phyloP scores from a whole-genome alignment of 2,329 filamentous ascomycete species.

The Alternaria rosae region DNA sequence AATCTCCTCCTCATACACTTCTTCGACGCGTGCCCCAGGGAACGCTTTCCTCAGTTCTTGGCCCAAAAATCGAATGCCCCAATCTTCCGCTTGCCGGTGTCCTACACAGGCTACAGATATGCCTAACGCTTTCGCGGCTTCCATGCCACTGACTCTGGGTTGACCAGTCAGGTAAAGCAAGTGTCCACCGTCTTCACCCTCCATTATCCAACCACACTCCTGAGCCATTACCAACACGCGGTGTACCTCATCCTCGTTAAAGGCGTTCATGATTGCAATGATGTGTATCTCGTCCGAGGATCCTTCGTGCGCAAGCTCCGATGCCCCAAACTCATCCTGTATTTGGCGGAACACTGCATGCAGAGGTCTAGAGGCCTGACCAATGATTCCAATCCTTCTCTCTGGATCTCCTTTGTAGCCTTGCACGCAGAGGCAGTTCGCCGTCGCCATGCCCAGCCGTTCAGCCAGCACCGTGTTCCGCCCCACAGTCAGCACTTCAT shows the following conservation, averaged over 20 bases:
- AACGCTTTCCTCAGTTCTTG: conserved; percentile 37
- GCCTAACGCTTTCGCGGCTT: conserved; percentile 40
- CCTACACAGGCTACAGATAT: conserved; percentile 51
- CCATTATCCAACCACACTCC: conserved; percentile 32
- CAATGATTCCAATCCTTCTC: conserved; percentile 49
- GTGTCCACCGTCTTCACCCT: conserved; percentile 30
- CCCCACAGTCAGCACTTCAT: conserved; percentile 50
- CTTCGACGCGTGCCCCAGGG: conserved; percentile 40
- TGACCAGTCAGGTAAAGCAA: conserved; percentile 52
- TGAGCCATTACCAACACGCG: conserved; percentile 42
- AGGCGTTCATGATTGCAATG: conserved; percentile 53
- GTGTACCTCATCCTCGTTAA: conserved; percentile 47
- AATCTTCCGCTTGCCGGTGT: conserved; percentile 50
- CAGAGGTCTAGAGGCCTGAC: conserved; percentile 20
- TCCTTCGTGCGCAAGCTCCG: conserved; percentile 35
- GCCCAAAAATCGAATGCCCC: conserved; percentile 50
- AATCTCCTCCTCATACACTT: conserved; percentile 48
- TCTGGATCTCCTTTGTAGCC: conserved; percentile 51
- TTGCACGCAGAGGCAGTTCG: conserved; percentile 42
- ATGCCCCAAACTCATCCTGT: conserved; percentile 36
- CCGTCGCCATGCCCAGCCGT: conserved; percentile 40
- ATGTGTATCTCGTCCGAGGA: conserved; percentile 31
- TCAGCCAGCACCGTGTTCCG: conserved; percentile 47
- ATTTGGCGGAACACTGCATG: conserved; percentile 28
- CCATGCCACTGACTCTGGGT: conserved; percentile 42